Evolutionary conservation across 495 filamentous ascomycete genomes (phyloP), one percentile per base, ranked within the genome.

Genomic region (Xylaria nigripes): DNA sequence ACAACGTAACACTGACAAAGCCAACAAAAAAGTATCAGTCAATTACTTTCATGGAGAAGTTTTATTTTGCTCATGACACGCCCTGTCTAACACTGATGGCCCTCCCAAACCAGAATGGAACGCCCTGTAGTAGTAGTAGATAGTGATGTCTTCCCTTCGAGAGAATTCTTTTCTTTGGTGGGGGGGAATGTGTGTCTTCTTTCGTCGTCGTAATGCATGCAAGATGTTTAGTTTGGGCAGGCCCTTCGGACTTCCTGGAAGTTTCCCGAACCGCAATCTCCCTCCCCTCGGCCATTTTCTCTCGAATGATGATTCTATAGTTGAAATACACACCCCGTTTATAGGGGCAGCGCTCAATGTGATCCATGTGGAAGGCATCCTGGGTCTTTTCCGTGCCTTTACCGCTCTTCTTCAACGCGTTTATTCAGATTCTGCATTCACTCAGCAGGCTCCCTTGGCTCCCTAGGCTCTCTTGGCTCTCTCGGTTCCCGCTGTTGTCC

Each of bases 401-500:
- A 38, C 46, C 21, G 13, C 22, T 53, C 40, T 40, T 53, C 23
- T 46, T 46, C 40, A 45, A 27, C 43, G n/a, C 21, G 1, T 53
- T 25, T 16, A 22, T 46, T 41, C 19, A 44, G 16, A 15, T 27
- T 32, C 25, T 44, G 23, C 12, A 19, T 53, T 61, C 52, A 63
- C 15, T 63, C 61, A 27, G 22, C 57, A 4, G 54, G 55, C 43
- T 65, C 62, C 15, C 56, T 50, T 13, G 46, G 64, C 53, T 40
- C 68, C 50, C 68, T 60, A 23, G 70, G 71, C 62, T 76, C 71
- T 43, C 72, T 62, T 1, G 68, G 70, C 62, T 76, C 71, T 43
- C 72, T 62, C 1, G 68, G 70, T 56, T 74, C 67, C 40, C 61
- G 55, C 49, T 61, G 61, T 48, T 69, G 67, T 18, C 57, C 53